Conservation (phyloP, 768 basidiomycete genomes). For the Exidia glandulosa region DNA sequence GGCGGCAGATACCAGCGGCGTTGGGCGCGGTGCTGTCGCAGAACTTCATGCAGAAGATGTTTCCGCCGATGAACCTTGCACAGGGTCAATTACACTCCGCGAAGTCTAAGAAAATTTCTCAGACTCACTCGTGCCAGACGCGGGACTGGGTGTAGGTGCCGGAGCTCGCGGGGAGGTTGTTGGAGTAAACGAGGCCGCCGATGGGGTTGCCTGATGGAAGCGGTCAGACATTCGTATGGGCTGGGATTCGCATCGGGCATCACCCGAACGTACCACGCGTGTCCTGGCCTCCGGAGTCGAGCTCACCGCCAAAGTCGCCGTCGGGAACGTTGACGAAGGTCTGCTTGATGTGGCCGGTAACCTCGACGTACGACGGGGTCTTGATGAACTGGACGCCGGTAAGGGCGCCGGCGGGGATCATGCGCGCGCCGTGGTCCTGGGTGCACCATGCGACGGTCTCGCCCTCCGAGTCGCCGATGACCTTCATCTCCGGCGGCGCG, state of each 20-base stretch:
- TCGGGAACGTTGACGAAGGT: slow-evolving; percentile 36
- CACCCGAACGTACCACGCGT: slow-evolving; percentile 23
- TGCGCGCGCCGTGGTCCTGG: slow-evolving; percentile 48
- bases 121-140: slow-evolving; percentile 49
- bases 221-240: background rate
- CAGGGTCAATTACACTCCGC: background rate
- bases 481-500: slow-evolving; percentile 39
- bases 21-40: slow-evolving; percentile 51
- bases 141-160: slow-evolving; percentile 17
- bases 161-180: slow-evolving; percentile 33
- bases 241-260: background rate
- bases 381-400: slow-evolving; percentile 50
- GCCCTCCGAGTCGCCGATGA: slow-evolving; percentile 59
- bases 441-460: slow-evolving; percentile 64
- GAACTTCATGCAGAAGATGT: slow-evolving; percentile 56
- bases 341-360: slow-evolving; percentile 59
- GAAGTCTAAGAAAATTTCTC: background rate
- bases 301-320: slow-evolving; percentile 62
- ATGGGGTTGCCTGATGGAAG: slow-evolving; percentile 54
- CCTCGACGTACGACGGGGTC: slow-evolving; percentile 35
- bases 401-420: slow-evolving; percentile 58
- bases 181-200: slow-evolving; percentile 60
- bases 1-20: slow-evolving; percentile 46
- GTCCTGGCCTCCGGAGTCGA: slow-evolving; percentile 35
- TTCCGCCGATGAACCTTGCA: slow-evolving; percentile 59